Evolutionary conservation across 2,329 filamentous ascomycete genomes (phyloP), one percentile per base, ranked within the genome.

Genomic region (Bipolaris oryzae): DNA sequence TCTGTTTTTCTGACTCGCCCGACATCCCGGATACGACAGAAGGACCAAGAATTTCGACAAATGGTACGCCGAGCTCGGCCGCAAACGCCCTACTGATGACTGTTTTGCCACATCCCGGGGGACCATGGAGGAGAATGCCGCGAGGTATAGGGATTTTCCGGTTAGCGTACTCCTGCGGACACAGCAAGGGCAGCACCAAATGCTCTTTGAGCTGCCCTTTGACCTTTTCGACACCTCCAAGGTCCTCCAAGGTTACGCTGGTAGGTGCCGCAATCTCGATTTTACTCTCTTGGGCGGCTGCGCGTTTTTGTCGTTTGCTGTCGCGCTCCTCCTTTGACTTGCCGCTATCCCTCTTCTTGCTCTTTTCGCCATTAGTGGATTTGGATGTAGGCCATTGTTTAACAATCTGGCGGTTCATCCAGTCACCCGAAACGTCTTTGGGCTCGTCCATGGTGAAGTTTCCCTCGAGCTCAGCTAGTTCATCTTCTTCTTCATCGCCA

Each of bases 21-120:
- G 90, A 95, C 87, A 94, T 95, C 18, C 91, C 91, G 15, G 89
- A 91, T 0, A 96, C 88, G 33, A 96, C 84, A 0, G 89, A 90
- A 1, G 91, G 90, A 0, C 90, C 91, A 0, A 90, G 89, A n/a
- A 95, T 87, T 1, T 91, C 85, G 57, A 96, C 89, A 69, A 92
- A 94, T 0, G 91, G 88, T 2, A 92, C 86, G 1, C 88, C 88
- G 18, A 93, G 80, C 60, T 88, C 86, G 1, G 89, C 89, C 3
- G 91, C 91, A 66, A 91, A 88, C 1, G 90, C 91, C 73, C 92
- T 87, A 9, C 90, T 89, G 56, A 96, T 87, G 80, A 91, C 88
- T 0, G 91, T 96, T 76, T 96, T 96, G 65, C 91, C 91, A 70
- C 91, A 95, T 23, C 91, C 91, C 2, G 91, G 91, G 0, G 91